Percentiles rank a stretch among this genome's conserved stretches.
Conservation (phyloP, 306 rosid genomes). For the Quillaja saponaria region DNA sequence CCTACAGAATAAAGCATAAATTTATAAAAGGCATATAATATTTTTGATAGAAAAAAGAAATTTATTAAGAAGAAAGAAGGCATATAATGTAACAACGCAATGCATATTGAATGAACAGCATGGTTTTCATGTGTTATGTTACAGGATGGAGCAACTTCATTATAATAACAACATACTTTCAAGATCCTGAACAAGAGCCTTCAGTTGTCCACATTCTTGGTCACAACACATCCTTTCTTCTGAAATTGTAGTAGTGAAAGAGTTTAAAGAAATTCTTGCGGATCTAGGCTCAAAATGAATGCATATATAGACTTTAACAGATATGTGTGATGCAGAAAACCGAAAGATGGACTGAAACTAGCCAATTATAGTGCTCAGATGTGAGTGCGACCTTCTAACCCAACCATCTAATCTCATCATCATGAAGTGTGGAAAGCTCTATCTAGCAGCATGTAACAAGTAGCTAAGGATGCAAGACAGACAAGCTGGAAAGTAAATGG, state of each 20-base stretch:
- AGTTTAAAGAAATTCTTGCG: constrained; percentile 3
- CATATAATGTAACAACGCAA: not conserved
- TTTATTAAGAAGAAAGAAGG: too few species aligned
- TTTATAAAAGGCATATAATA: too few species aligned
- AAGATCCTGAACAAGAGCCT: constrained; percentile 77
- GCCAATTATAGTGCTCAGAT: not conserved
- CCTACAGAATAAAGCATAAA: too few species aligned
- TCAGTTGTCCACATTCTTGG: constrained; percentile 63
- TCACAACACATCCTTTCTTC: constrained; percentile 67
- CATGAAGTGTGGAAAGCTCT: too few species aligned
- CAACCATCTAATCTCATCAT: constrained; percentile 12
- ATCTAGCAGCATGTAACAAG: too few species aligned
- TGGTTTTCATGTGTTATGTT: constrained; percentile 1
- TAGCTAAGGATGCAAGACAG: too few species aligned
- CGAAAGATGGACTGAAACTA: constrained; percentile 9
- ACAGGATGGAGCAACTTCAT: constrained; percentile 8
- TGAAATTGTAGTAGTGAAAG: constrained; percentile 41
- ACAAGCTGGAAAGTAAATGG: too few species aligned
- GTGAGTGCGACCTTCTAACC: constrained; percentile 1
- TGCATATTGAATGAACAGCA: constrained; percentile 14
- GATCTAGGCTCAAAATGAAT: too few species aligned
- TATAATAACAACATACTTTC: constrained; percentile 61
- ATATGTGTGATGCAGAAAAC: constrained; percentile 14
- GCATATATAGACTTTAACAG: constrained; percentile 4
- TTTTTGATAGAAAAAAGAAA: too few species aligned